phyloP scores from a whole-genome alignment of 768 basidiomycete genomes.

The Hypholoma fasciculare region DNA sequence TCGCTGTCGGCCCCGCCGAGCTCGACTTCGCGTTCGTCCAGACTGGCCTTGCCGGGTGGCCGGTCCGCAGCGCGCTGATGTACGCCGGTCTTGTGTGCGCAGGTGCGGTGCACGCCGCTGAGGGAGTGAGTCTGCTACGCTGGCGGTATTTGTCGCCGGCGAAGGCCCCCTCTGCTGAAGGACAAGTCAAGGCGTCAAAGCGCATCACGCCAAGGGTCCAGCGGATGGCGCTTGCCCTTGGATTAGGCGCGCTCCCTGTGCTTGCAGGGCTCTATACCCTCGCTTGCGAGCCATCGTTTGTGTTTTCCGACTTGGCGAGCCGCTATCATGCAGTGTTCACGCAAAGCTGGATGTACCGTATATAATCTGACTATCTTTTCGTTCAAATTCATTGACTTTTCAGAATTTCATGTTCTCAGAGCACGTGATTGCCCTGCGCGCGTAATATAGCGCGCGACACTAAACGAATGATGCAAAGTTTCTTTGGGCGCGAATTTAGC shows the following conservation, averaged over 20 bases:
- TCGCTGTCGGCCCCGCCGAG: constrained; percentile 67
- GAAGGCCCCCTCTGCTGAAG: not conserved
- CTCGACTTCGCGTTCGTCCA: constrained; percentile 87
- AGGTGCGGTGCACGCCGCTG: constrained; percentile 59
- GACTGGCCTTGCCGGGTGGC: constrained; percentile 61
- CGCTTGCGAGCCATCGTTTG: constrained; percentile 57
- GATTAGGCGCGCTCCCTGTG: constrained; percentile 47
- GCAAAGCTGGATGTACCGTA: constrained; percentile 45
- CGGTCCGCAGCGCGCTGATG: constrained; percentile 57
- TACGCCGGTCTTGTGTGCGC: constrained; percentile 63
- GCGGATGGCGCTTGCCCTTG: constrained; percentile 25
- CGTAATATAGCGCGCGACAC: not conserved
- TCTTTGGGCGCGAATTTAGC: not conserved
- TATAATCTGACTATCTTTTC: not conserved
- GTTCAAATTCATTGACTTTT: not conserved
- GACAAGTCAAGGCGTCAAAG: not conserved
- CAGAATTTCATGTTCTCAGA: not conserved
- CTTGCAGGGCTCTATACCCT: constrained; percentile 55
- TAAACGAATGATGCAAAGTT: too few species aligned
- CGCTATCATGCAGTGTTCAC: constrained; percentile 54
- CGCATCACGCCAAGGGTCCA: not conserved
- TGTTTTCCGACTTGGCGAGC: constrained; percentile 47
- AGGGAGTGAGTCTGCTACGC: constrained; percentile 43
- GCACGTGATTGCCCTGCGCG: not conserved
- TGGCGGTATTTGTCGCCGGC: constrained; percentile 9